Conservation (phyloP, 2,329 filamentous ascomycete species). For the Sporothrix curviconia region DNA sequence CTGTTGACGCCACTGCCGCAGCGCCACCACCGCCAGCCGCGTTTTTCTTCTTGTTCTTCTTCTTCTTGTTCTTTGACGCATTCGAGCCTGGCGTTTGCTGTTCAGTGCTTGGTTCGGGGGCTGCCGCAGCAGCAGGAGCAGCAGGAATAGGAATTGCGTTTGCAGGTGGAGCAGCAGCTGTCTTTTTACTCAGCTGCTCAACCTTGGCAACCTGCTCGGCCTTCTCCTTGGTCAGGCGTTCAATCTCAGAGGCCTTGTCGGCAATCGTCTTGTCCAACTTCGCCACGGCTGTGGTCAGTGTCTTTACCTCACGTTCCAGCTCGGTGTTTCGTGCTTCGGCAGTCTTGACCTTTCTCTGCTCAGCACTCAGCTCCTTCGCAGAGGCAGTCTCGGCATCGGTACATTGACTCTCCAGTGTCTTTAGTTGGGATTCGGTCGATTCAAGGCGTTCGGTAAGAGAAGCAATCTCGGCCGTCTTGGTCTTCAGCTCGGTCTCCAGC, state of each 20-base stretch:
- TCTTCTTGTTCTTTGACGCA: constrained; percentile 71
- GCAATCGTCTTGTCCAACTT: constrained; percentile 39
- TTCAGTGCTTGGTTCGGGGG: constrained; percentile 13
- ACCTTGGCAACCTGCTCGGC: constrained; percentile 8
- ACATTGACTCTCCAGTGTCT: constrained; percentile 35
- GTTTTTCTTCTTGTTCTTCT: constrained; percentile 75
- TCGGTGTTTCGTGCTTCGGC: constrained; percentile 31
- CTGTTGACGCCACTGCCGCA: constrained; percentile 30
- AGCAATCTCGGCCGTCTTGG: constrained; percentile 42
- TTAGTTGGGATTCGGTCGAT: constrained; percentile 38
- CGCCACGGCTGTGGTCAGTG: constrained; percentile 31
- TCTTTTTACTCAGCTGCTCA: constrained; percentile 9
- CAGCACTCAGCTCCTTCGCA: constrained; percentile 27
- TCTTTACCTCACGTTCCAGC: constrained; percentile 35
- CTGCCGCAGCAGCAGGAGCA: constrained; percentile 11
- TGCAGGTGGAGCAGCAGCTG: neutral
- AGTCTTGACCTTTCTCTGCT: constrained; percentile 28
- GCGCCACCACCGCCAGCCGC: constrained; percentile 32
- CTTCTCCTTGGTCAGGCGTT: constrained; percentile 32
- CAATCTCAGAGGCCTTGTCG: constrained; percentile 38
- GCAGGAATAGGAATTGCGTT: neutral
- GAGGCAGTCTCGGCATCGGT: constrained; percentile 28
- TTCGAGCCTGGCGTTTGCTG: constrained; percentile 4
- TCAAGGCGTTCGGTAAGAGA: constrained; percentile 44
- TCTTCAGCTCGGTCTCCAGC: constrained; percentile 34